Conservation (phyloP, 805 yeast genomes). For the Nakazawaea populi region DNA sequence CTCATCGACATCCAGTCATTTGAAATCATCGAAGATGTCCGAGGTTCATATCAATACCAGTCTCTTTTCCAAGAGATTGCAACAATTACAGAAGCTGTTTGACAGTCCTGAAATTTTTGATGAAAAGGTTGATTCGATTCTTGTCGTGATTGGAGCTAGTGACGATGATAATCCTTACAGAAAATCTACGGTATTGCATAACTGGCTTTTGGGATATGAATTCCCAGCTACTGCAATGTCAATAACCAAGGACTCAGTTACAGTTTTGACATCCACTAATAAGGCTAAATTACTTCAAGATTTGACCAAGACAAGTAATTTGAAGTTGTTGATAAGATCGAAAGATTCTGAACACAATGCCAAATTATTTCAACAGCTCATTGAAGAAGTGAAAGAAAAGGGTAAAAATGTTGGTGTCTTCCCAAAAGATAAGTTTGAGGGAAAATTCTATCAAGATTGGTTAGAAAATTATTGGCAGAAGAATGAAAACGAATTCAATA, state of each 20-base stretch:
- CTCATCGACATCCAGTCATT: neutral
- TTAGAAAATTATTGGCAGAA: conserved; percentile 28
- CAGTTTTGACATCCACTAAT: conserved; percentile 73
- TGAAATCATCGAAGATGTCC: conserved; percentile 32
- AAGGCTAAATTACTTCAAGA: conserved; percentile 76
- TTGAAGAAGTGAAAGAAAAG: conserved; percentile 36
- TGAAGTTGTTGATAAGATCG: conserved; percentile 63
- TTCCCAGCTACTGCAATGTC: conserved; percentile 86
- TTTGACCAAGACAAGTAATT: conserved; percentile 33
- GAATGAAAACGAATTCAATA: conserved; percentile 30
- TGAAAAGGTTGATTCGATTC: conserved; percentile 37
- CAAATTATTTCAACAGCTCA: conserved; percentile 53
- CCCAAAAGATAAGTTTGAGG: conserved; percentile 70
- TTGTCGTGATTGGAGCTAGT: conserved; percentile 77
- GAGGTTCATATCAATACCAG: conserved; percentile 51
- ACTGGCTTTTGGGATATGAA: conserved; percentile 91
- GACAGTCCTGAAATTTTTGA: conserved; percentile 27
- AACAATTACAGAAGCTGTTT: conserved; percentile 30
- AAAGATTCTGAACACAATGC: conserved; percentile 78
- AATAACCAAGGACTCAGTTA: conserved; percentile 51
- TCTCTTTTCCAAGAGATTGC: conserved; percentile 49
- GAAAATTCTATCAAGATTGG: conserved; percentile 87
- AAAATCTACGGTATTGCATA: conserved; percentile 79
- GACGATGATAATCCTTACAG: conserved; percentile 88
- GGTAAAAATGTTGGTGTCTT: conserved; percentile 58